A percentile compares a stretch with the other conserved stretches of the same genome.
Conservation (phyloP, 495 filamentous ascomycete species). For the Tuber calosporum region DNA sequence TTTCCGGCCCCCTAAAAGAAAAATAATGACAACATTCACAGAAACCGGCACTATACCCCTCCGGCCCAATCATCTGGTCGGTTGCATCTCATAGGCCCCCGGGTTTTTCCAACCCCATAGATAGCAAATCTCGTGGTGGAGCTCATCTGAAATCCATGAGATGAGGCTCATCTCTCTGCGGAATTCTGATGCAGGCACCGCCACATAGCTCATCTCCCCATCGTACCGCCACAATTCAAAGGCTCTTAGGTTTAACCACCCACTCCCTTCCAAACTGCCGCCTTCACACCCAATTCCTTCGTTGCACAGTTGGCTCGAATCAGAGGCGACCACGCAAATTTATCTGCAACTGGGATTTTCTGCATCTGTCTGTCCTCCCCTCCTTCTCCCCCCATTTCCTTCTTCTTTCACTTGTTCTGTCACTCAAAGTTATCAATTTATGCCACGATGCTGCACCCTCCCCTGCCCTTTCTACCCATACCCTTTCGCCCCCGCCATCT, state of each 20-base stretch:
- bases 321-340: conserved; percentile 41
- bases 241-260: background rate
- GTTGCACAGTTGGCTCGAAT: conserved; percentile 27
- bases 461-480: background rate
- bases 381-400: background rate
- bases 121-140: background rate
- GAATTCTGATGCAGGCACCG: background rate
- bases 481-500: conserved; percentile 5
- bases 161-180: background rate
- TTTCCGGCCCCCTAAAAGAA: background rate
- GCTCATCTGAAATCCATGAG: background rate
- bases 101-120: background rate
- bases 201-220: conserved; percentile 1
- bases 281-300: background rate
- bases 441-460: background rate
- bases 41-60: background rate
- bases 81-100: background rate
- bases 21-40: background rate
- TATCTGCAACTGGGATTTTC: conserved; percentile 6
- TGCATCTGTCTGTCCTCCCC: conserved; percentile 4
- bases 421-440: background rate
- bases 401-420: background rate
- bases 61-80: background rate
- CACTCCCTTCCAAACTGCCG: background rate
- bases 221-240: background rate